Percentiles rank a stretch among this genome's conserved stretches.
phyloP scores from a whole-genome alignment of 345 rosid genomes.

The Melaleuca quinquenervia region DNA sequence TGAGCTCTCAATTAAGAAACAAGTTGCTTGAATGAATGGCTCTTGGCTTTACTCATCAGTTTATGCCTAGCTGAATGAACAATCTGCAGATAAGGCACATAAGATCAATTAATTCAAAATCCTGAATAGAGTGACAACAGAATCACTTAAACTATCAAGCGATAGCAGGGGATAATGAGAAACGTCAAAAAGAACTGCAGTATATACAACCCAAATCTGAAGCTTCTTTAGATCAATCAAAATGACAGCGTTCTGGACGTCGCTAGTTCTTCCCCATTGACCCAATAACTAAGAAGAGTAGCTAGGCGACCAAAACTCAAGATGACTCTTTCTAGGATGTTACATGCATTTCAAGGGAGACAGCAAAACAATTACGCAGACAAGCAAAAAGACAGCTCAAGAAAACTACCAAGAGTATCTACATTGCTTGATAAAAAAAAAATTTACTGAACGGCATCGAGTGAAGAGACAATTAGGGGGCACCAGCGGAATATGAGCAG shows the following conservation, averaged over 20 bases:
- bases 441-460: not conserved
- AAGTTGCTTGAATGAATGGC: not conserved
- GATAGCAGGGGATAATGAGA: not conserved
- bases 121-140: not conserved
- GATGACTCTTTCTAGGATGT: not conserved
- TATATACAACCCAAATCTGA: not conserved
- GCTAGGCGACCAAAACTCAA: not conserved
- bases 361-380: not conserved
- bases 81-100: slow-evolving; percentile 16
- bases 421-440: not conserved
- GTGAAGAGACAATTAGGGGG: not conserved
- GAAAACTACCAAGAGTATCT: not conserved
- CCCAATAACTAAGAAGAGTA: not conserved
- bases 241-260: not conserved
- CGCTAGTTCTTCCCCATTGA: not conserved
- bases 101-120: not conserved
- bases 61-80: slow-evolving; percentile 32
- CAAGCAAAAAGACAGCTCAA: not conserved
- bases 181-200: not conserved
- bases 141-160: not conserved
- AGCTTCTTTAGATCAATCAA: not conserved
- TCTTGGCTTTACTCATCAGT: slow-evolving; percentile 7
- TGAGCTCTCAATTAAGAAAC: not conserved
- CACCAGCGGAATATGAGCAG: not conserved
- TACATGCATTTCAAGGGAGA: not conserved